Base-by-base conservation (phyloP, 2,329 filamentous ascomycete genomes). In the Xylaria sp. region DNA sequence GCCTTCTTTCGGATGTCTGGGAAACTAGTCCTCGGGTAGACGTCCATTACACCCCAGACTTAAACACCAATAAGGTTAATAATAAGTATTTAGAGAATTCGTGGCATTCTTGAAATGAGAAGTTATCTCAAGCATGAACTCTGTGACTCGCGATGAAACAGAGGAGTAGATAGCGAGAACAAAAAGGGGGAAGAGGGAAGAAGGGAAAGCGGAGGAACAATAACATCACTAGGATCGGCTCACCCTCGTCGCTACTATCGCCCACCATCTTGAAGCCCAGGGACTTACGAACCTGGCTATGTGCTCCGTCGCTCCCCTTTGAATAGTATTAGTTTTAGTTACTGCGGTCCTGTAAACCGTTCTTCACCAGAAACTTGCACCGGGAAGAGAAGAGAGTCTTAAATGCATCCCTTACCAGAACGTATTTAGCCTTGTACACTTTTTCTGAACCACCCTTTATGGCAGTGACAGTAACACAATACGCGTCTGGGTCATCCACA, bases 1-100 rank as follows among this genome's bases (percentile, higher is more conserved):
- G 79, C 81, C 69, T 88, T 86, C 72, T 86, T 85, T 57, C 89
- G 84, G 62, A 91, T 88, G 71, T 92, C 89, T 0, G 89, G 88
- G 67, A 90, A 90, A 69, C 86, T 80, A 1, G 88, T 90, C 39
- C 80, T 82, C 0, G 85, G 83, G 31, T 86, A 85, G 13, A 88
- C 76, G 71, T 90, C 88, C 74, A 89, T 72, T 13, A 71, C 68
- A 33, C 70, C 70, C 70, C 71, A 72, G 8, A 72, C 68, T 71
- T 67, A 2, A 18, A 43, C 20, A 10, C 39, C 1, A 39, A 41
- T 31, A 41, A n/a, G 3, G 58, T 68, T 8, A 66, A 33, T 43
- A 7, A 46, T 9, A 25, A 13, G 13, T 9, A 6, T 15, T 51
- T 13, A n/a, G 12, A n/a, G 3, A 36, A 39, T 43, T 28, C 2